Percentiles rank a stretch among this genome's conserved stretches.
Conservation (phyloP, 2,329 filamentous ascomycete species). For the Pyricularia pennisetigena region DNA sequence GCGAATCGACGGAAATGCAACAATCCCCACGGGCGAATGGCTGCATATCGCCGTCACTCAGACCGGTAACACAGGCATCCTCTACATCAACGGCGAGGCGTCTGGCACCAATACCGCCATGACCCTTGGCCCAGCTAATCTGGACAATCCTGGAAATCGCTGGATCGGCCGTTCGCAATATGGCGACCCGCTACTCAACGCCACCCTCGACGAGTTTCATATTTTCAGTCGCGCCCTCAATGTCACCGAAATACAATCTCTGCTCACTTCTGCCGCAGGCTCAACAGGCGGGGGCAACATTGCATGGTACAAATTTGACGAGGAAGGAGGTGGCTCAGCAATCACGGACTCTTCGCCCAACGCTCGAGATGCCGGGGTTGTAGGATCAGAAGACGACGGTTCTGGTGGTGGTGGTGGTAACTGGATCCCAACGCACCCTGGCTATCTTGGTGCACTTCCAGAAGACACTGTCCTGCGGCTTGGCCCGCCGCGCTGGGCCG, state of each 20-base stretch:
- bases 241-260: constrained; percentile 10
- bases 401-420: constrained; percentile 9
- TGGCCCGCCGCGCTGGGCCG: constrained; percentile 21
- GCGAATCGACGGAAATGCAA: constrained; percentile 9
- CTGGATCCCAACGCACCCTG: constrained; percentile 20
- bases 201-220: constrained; percentile 13
- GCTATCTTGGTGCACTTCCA: constrained; percentile 21
- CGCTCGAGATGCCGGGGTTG: constrained; percentile 4
- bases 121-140: constrained; percentile 9
- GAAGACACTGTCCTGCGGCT: constrained; percentile 21
- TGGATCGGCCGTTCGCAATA: constrained; percentile 14
- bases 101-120: constrained; percentile 10
- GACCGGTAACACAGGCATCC: constrained; percentile 7
- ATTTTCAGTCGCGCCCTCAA: constrained; percentile 12
- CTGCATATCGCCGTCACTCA: constrained; percentile 12
- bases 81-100: constrained; percentile 12
- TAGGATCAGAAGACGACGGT: constrained; percentile 7
- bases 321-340: constrained; percentile 9
- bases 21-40: constrained; percentile 10
- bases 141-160: constrained; percentile 12
- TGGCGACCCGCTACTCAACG: constrained; percentile 9
- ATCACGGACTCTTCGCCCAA: constrained; percentile 12
- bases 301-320: constrained; percentile 14
- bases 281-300: constrained; percentile 12
- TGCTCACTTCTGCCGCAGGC: constrained; percentile 10